A percentile compares a stretch with the other conserved stretches of the same genome.
Evolutionary conservation across 352 stramenopile species (phyloP).

Genomic region (Globisporangium middletonii): DNA sequence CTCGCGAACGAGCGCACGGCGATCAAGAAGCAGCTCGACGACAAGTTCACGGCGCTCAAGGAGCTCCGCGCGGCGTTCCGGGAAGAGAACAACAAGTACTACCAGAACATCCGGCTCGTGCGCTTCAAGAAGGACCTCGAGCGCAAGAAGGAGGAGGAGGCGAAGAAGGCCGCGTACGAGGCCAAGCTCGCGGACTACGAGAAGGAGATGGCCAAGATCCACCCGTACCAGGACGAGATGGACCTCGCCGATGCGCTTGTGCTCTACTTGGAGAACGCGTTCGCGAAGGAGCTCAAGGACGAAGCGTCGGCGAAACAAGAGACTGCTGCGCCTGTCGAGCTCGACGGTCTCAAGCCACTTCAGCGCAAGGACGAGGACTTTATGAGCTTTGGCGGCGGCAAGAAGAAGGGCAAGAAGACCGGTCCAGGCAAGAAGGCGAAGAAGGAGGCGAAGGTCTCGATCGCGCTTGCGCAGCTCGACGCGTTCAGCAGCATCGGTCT

Average conservation of each 20-base stretch:
- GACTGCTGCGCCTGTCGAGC: conserved; percentile 47
- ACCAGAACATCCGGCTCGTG: conserved; percentile 85
- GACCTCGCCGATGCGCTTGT: conserved; percentile 93
- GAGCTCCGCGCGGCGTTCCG: conserved; percentile 86
- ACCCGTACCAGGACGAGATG: conserved; percentile 95
- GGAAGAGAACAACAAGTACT: conserved; percentile 92
- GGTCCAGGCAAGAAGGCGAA: conserved; percentile 64
- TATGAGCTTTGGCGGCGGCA: conserved; percentile 63
- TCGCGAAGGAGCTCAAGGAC: conserved; percentile 80
- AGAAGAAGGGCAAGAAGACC: conserved; percentile 63
- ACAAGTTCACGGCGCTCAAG: conserved; percentile 85
- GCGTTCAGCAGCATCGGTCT: conserved; percentile 92
- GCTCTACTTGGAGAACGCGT: conserved; percentile 90
- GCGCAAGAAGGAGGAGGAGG: conserved; percentile 76
- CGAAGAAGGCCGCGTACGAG: conserved; percentile 84
- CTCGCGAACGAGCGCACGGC: conserved; percentile 85
- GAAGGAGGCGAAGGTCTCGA: conserved; percentile 70
- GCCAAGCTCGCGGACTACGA: conserved; percentile 96
- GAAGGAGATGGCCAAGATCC: conserved; percentile 94
- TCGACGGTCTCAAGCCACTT: conserved; percentile 92
- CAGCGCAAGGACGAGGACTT: conserved; percentile 85
- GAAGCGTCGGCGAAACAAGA: conserved; percentile 32
- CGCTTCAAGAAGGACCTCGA: conserved; percentile 84
- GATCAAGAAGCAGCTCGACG: conserved; percentile 91
- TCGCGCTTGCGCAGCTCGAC: conserved; percentile 74